Conservation (phyloP, 208 protist genomes). For the Sergeia podlipaevii region DNA sequence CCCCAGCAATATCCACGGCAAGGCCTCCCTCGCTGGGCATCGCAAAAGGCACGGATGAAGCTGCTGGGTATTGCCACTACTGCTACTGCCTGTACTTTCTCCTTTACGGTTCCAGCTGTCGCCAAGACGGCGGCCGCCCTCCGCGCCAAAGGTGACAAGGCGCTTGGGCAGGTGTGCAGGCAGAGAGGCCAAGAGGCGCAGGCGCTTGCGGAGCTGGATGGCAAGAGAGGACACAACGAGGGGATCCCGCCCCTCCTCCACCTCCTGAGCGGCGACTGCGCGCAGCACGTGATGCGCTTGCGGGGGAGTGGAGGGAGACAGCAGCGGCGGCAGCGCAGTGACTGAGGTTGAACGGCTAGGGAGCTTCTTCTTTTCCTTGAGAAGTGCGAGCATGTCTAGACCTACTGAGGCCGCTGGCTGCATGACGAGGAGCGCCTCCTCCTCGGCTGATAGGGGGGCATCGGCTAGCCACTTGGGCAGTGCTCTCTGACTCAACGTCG, state of each 20-base stretch:
- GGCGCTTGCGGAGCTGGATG: constrained; percentile 41
- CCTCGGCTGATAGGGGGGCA: too few relatives aligned
- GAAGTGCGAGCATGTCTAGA: too few relatives aligned
- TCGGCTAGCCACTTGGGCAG: too few relatives aligned
- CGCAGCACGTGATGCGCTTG: background rate
- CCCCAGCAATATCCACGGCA: constrained; percentile 35
- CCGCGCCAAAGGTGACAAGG: constrained; percentile 45
- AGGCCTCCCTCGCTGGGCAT: constrained; percentile 20
- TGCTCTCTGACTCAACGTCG: too few relatives aligned
- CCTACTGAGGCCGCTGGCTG: too few relatives aligned
- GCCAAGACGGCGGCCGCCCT: too few relatives aligned
- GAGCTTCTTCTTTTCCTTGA: too few relatives aligned
- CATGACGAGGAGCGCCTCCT: too few relatives aligned
- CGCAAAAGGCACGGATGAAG: constrained; percentile 39
- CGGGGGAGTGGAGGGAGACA: too few relatives aligned
- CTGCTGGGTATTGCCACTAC: background rate
- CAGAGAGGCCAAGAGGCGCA: constrained; percentile 42
- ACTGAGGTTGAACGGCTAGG: too few relatives aligned
- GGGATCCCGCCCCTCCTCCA: background rate
- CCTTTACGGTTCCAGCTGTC: too few relatives aligned
- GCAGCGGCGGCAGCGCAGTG: too few relatives aligned
- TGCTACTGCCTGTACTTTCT: background rate
- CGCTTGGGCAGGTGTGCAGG: constrained; percentile 35
- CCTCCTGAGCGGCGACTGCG: background rate
- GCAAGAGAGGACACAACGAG: constrained; percentile 14